Conservation (phyloP, 306 rosid genomes). For the Glycyrrhiza uralensis region DNA sequence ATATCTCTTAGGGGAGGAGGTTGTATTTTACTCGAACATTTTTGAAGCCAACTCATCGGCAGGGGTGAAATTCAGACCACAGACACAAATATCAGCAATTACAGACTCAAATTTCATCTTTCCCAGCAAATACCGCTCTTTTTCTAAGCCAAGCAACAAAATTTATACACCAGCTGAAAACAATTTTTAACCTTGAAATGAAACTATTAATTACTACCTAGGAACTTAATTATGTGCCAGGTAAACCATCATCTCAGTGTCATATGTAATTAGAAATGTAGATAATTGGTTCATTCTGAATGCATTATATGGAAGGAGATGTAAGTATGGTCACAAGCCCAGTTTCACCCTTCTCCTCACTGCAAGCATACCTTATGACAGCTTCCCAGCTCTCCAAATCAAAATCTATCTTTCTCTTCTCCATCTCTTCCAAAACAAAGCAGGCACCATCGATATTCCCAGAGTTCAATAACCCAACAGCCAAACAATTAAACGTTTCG, state of each 20-base stretch:
- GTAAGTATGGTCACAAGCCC: constrained; percentile 41
- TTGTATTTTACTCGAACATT: too few relatives aligned
- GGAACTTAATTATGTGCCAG: background rate
- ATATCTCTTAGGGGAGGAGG: too few relatives aligned
- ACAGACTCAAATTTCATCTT: background rate
- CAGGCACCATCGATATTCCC: constrained; percentile 62
- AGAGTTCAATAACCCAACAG: constrained; percentile 50
- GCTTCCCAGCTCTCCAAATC: constrained; percentile 56
- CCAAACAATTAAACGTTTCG: constrained; percentile 61
- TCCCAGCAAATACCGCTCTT: background rate
- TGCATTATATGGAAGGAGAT: constrained; percentile 24
- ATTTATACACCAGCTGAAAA: background rate
- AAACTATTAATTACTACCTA: background rate
- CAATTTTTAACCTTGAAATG: background rate
- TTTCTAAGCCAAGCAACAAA: background rate
- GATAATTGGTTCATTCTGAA: background rate
- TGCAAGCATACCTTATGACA: constrained; percentile 46
- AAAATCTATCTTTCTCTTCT: constrained; percentile 50
- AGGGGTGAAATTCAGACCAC: too few relatives aligned
- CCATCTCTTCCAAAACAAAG: constrained; percentile 89
- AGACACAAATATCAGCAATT: too few relatives aligned
- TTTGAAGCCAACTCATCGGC: too few relatives aligned
- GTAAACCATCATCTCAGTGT: background rate
- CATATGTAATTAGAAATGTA: background rate
- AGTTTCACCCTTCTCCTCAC: constrained; percentile 36